A percentile compares a stretch with the other conserved stretches of the same genome.
phyloP scores from a whole-genome alignment of 139 green algal species.

The Chlorella sorokiniana region DNA sequence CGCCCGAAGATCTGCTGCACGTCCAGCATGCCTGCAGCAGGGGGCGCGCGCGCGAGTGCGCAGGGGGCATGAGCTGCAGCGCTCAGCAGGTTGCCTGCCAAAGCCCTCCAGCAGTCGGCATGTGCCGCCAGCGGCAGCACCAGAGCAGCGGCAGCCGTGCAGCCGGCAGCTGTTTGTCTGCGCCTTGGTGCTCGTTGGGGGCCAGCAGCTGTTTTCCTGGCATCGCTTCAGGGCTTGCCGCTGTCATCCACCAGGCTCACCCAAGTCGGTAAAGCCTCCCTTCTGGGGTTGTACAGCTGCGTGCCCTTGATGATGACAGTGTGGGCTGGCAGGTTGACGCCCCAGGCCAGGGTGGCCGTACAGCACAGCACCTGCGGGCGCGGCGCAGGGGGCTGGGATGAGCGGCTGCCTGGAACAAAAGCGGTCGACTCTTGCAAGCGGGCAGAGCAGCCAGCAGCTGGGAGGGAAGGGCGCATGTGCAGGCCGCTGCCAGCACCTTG shows the following conservation, averaged over 20 bases:
- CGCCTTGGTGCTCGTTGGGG: too few species aligned
- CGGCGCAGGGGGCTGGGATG: not conserved
- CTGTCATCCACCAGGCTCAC: conserved; percentile 17
- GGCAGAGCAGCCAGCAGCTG: not conserved
- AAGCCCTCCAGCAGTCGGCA: too few species aligned
- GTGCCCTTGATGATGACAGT: conserved; percentile 99
- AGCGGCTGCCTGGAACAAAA: not conserved
- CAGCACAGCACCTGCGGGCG: conserved; percentile 86
- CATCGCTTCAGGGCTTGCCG: not conserved
- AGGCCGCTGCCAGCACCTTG: conserved; percentile 56
- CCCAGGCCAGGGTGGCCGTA: conserved; percentile 98
- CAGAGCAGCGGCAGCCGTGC: too few species aligned
- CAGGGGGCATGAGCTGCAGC: too few species aligned
- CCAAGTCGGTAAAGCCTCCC: conserved; percentile 91
- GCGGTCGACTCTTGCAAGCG: not conserved
- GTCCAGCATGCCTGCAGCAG: conserved; percentile 86
- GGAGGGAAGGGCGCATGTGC: not conserved
- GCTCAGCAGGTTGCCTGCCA: too few species aligned
- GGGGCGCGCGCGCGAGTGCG: not conserved
- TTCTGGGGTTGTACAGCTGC: conserved; percentile 97
- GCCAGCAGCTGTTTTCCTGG: too few species aligned
- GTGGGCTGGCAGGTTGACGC: conserved; percentile 97
- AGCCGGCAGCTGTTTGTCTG: too few species aligned
- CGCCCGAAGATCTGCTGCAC: conserved; percentile 99
- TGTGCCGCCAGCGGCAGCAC: too few species aligned